These are phyloP conservation scores for Alloteropsis angusta DNA, from an alignment of 202 grass and related monocot genomes.

Conservation along the genomic window DNA sequence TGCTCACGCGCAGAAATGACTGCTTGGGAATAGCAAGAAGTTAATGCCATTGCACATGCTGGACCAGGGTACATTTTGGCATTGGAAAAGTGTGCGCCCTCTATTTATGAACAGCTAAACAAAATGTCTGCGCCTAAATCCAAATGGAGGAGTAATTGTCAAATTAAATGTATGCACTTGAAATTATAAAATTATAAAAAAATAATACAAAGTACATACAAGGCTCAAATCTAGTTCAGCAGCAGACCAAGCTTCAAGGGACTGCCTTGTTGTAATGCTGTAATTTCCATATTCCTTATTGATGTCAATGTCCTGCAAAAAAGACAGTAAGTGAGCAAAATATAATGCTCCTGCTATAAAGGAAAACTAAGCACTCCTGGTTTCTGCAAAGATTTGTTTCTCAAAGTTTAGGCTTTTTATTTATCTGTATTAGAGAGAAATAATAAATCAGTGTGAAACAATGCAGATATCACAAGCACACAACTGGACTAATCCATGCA, in stretches of 20 bases:
- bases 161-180: slow-evolving; percentile 5
- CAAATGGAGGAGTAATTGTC: background rate
- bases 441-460: background rate
- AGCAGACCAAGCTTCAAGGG: slow-evolving; percentile 85
- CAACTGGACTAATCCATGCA: background rate
- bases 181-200: slow-evolving; percentile 21
- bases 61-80: too few species aligned
- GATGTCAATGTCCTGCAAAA: slow-evolving; percentile 59
- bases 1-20: too few species aligned
- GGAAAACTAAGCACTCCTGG: slow-evolving; percentile 11
- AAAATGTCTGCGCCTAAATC: too few species aligned
- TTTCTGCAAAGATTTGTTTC: background rate
- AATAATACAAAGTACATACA: slow-evolving; percentile 38
- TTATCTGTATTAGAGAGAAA: background rate
- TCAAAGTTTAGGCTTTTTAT: background rate
- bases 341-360: background rate
- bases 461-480: background rate
- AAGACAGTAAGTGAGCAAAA: background rate
- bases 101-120: too few species aligned
- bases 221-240: slow-evolving; percentile 71
- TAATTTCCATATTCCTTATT: slow-evolving; percentile 65
- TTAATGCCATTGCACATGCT: too few species aligned
- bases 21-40: too few species aligned
- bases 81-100: too few species aligned
- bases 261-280: slow-evolving; percentile 62